Conservation (phyloP, 805 yeast species). For the Wickerhamomyces pijperi region DNA sequence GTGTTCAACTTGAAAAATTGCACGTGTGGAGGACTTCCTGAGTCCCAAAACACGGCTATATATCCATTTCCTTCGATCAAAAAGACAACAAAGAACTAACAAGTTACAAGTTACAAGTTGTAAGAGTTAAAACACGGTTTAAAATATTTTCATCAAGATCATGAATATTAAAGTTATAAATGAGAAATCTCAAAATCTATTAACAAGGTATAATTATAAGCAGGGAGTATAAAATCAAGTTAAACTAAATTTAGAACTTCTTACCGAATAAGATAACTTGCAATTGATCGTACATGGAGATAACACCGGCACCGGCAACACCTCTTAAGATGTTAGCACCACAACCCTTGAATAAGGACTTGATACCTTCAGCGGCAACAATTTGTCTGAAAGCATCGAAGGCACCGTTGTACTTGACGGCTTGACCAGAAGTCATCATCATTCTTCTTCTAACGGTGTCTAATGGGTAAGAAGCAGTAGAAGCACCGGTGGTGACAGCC, state of each 20-base stretch:
- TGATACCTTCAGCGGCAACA: constrained; percentile 92
- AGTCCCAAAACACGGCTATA: too few relatives aligned
- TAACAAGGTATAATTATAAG: too few relatives aligned
- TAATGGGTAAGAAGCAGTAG: constrained; percentile 97
- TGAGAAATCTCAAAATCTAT: not conserved
- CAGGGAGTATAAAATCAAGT: not conserved
- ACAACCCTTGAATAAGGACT: constrained; percentile 95
- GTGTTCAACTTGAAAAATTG: too few relatives aligned
- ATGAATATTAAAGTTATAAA: not conserved
- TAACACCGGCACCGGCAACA: constrained; percentile 99
- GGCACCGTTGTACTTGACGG: constrained; percentile 93
- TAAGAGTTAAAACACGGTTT: too few relatives aligned
- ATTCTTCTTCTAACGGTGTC: constrained; percentile 99
- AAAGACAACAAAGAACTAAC: too few relatives aligned
- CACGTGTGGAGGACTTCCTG: too few relatives aligned
- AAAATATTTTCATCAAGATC: not conserved
- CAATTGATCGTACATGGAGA: constrained; percentile 94
- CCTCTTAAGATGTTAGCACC: constrained; percentile 99
- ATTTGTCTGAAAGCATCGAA: constrained; percentile 85
- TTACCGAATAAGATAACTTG: constrained; percentile 92
- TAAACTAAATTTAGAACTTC: constrained; percentile 56
- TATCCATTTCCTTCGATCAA: too few relatives aligned
- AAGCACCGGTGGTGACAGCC: constrained; percentile 97
- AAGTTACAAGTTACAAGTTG: too few relatives aligned
- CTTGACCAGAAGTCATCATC: constrained; percentile 99